Percentiles rank a stretch among this genome's conserved stretches.
These are phyloP conservation scores for Zymoseptoria passerinii DNA, from an alignment of 2,329 filamentous ascomycete genomes.

Conservation along the genomic window DNA sequence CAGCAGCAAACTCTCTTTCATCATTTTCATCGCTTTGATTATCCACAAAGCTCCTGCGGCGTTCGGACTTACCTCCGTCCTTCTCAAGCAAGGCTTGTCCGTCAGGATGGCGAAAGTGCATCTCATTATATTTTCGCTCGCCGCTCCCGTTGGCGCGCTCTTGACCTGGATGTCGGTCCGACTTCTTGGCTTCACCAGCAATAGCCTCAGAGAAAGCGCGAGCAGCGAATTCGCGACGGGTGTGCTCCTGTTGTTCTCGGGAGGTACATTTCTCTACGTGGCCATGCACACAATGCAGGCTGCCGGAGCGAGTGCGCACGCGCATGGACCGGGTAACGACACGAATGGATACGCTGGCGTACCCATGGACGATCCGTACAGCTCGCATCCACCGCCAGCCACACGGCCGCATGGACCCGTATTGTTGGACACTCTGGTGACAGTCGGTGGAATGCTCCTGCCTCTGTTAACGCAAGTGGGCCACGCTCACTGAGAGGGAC, in stretches of 20 bases:
- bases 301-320: slow-evolving; percentile 44
- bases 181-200: slow-evolving; percentile 57
- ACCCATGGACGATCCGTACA: slow-evolving; percentile 18
- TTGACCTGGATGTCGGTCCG: slow-evolving; percentile 74
- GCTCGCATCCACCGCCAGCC: slow-evolving; percentile 1
- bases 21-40: slow-evolving; percentile 95
- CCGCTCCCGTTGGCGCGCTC: slow-evolving; percentile 78
- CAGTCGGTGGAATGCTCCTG: slow-evolving; percentile 67
- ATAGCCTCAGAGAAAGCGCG: slow-evolving; percentile 45
- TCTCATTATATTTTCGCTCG: slow-evolving; percentile 82
- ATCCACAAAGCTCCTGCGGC: slow-evolving; percentile 89
- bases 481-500: slow-evolving; percentile 50
- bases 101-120: slow-evolving; percentile 79
- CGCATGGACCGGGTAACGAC: slow-evolving; percentile 36
- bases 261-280: slow-evolving; percentile 94
- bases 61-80: slow-evolving; percentile 82
- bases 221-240: slow-evolving; percentile 80
- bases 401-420: slow-evolving; percentile 3
- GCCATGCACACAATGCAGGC: slow-evolving; percentile 99
- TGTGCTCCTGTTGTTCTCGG: slow-evolving; percentile 87
- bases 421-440: slow-evolving; percentile 52
- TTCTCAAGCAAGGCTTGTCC: slow-evolving; percentile 83
- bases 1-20: slow-evolving; percentile 69
- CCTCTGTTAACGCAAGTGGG: slow-evolving; percentile 71
- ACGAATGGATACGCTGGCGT: slow-evolving; percentile 21